These are phyloP conservation scores for Trichoderma sp. DNA, from an alignment of 2,329 filamentous ascomycete species.

Conservation along the genomic window DNA sequence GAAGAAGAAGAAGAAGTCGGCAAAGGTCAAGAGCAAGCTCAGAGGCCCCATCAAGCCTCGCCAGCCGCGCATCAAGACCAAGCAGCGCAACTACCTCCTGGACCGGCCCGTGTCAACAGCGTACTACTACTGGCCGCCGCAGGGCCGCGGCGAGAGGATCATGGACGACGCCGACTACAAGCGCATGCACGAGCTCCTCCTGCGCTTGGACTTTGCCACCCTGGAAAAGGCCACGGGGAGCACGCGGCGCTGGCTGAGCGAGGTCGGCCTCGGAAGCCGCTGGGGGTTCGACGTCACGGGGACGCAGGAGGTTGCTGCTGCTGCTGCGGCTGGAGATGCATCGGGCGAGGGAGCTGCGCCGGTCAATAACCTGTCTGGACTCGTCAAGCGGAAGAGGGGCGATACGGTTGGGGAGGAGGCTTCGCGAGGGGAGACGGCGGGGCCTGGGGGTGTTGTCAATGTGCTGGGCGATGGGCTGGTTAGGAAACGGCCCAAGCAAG, in stretches of 20 bases:
- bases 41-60: constrained; percentile 65
- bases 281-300: constrained; percentile 59
- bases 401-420: constrained; percentile 32
- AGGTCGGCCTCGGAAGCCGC: constrained; percentile 58
- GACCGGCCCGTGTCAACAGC: constrained; percentile 56
- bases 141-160: constrained; percentile 64
- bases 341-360: constrained; percentile 19
- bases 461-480: constrained; percentile 52
- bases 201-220: constrained; percentile 73
- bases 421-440: constrained; percentile 28
- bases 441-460: constrained; percentile 43
- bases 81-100: constrained; percentile 53
- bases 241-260: constrained; percentile 69
- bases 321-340: constrained; percentile 13
- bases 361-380: constrained; percentile 53
- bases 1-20: constrained; percentile 39
- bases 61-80: constrained; percentile 65
- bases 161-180: constrained; percentile 67
- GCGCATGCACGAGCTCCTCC: constrained; percentile 67
- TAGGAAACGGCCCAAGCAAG: constrained; percentile 57
- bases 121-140: constrained; percentile 67
- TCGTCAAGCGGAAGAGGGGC: constrained; percentile 53
- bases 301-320: constrained; percentile 35
- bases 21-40: constrained; percentile 50
- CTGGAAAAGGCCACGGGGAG: constrained; percentile 64